Conservation (phyloP, 2,329 filamentous ascomycete genomes). For the Septoria petroselini region DNA sequence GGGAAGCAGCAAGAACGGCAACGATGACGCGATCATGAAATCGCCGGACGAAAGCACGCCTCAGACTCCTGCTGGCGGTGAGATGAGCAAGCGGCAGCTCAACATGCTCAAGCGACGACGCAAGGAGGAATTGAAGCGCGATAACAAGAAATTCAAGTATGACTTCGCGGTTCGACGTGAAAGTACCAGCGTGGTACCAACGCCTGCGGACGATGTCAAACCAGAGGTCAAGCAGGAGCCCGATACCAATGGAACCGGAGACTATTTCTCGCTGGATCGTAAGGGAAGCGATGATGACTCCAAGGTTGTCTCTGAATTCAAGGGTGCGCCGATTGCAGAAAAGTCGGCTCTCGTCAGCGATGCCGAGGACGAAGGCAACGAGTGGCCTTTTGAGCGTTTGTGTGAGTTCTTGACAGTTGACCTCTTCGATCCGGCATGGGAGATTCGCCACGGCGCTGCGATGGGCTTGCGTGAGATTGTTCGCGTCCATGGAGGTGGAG, state of each 20-base stretch:
- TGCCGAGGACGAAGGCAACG: slow-evolving; percentile 69
- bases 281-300: slow-evolving; percentile 78
- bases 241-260: slow-evolving; percentile 53
- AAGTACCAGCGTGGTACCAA: slow-evolving; percentile 59
- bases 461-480: slow-evolving; percentile 92
- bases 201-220: slow-evolving; percentile 55
- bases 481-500: slow-evolving; percentile 84
- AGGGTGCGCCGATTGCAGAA: slow-evolving; percentile 74
- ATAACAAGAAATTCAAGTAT: slow-evolving; percentile 74
- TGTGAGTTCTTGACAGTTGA: slow-evolving; percentile 93
- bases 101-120: slow-evolving; percentile 93
- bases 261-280: slow-evolving; percentile 89
- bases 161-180: slow-evolving; percentile 69
- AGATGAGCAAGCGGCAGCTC: slow-evolving; percentile 84
- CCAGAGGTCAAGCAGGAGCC: slow-evolving; percentile 55
- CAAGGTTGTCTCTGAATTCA: slow-evolving; percentile 93
- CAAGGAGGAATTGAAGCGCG: slow-evolving; percentile 83
- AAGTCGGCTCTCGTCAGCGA: slow-evolving; percentile 83
- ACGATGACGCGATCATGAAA: slow-evolving; percentile 29
- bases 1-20: slow-evolving; percentile 44
- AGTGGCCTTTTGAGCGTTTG: slow-evolving; percentile 92
- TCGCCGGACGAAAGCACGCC: slow-evolving; percentile 34
- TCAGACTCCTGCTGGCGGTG: slow-evolving; percentile 37
- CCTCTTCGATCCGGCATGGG: slow-evolving; percentile 90
- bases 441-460: slow-evolving; percentile 90